Evolutionary conservation across 345 rosid genomes (phyloP), one percentile per base, ranked within the genome.

Genomic region (Syzygium aromaticum): DNA sequence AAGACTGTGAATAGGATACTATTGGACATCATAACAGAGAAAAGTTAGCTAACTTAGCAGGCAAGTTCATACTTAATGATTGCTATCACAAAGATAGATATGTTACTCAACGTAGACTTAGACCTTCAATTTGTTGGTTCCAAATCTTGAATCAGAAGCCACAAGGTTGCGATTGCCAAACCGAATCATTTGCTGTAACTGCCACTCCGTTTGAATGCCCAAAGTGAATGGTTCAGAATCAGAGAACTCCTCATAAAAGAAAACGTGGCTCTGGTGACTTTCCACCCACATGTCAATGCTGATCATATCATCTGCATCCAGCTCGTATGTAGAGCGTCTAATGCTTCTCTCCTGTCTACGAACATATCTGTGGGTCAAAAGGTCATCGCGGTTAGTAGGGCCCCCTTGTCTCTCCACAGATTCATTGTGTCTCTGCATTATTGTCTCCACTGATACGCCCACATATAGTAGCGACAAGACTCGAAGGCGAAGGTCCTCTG

Each of bases 201-300:
- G 99, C 99, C 99, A 98, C 90, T 98, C 99, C 27, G 98, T 96
- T 87, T 98, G 99, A 63, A 98, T 93, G 59, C 99, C 99, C 92
- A 96, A 91, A 49, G 91, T 88, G 88, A 96, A 96, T 83, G 99
- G 97, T 53, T 87, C 95, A n/a, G 94, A 90, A 54, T 95, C 95
- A 88, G 98, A 94, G 90, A 95, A 93, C 73, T 92, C 95, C 87
- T 96, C 92, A 59, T 90, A 95, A 89, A 94, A 96, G 93, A 96
- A 98, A 59, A 95, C 95, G 77, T 90, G 89, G 86, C 88, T 93
- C 88, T 92, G 99, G 93, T 96, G 98, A 90, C 91, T 93, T 87
- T 98, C 99, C 88, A 95, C 97, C 99, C 99, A 95, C 95, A 94
- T 89, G 88, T 89, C 91, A 86, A 94, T 59, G 84, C 99, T 96